Base-by-base conservation (phyloP, 176 grass and related monocot genomes). In the Carex kokanica region DNA sequence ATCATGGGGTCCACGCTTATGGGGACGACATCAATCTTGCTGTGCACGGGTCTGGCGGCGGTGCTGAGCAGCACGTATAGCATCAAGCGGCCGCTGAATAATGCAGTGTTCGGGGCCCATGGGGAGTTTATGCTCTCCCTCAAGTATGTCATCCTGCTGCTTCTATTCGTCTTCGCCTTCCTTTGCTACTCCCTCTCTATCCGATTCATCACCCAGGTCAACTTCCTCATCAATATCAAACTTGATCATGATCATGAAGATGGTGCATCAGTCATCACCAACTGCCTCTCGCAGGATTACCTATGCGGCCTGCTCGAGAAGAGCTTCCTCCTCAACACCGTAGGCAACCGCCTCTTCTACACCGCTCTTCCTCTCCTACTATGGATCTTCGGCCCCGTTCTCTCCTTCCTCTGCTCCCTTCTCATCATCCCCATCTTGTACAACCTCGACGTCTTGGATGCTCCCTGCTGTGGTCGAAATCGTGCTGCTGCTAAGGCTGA, bases 1-100 rank as follows among this genome's bases (percentile, higher is more conserved):
- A 93, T 99, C 81, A 99, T 99, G 96, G 96, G 96, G 3, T 91
- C 91, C 9, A 95, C 91, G 58, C 89, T 99, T 74, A 93, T 99
- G 96, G 96, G 83, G 15, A 99, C 96, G 18, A 93, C 93, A 14
- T 88, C 91, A 43, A 91, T 95, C 88, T 93, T 99, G 64, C 92
- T 99, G 86, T 89, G 91, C 93, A 91, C 96, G 54, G 93, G 91
- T 36, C 88, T 99, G 80, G 96, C 96, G 14, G 96, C 93, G 9
- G 89, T 99, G 67, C 74, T 95, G 49, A 99, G 96, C 91, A 99
- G 96, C 91, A 92, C 91, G 18, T 99, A 95, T 89, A 81, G 89
- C 47, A 75, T 95, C 41, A 99, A 95, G 89, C 87, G 88, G 71
- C 96, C 96, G 31, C 82, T 99, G 0, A 93, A 90, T 78, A 91